A percentile compares a stretch with the other conserved stretches of the same genome.
Conservation (phyloP, 1,139 yeast species). For the Kurtzmaniella natalensis region DNA sequence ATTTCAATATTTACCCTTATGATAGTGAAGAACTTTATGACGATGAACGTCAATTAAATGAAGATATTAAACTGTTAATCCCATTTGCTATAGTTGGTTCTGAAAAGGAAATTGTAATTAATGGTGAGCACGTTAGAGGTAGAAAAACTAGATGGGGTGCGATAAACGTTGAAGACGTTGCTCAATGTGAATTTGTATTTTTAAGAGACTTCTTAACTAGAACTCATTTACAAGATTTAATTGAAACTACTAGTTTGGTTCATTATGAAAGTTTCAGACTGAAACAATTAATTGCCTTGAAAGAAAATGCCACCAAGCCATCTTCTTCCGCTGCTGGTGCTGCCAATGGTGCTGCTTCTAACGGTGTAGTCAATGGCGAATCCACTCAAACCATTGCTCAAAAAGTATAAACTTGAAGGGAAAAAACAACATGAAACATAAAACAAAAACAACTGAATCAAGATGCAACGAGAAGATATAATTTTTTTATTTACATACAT, state of each 20-base stretch:
- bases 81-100: slow-evolving; percentile 97
- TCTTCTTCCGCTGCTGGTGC: neutral
- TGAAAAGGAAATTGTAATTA: slow-evolving; percentile 67
- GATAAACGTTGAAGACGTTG: slow-evolving; percentile 86
- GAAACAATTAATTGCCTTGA: slow-evolving; percentile 88
- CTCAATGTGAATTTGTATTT: slow-evolving; percentile 92
- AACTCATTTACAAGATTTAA: slow-evolving; percentile 93
- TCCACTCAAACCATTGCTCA: too few relatives aligned
- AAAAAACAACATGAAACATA: too few relatives aligned
- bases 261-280: slow-evolving; percentile 94
- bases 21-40: slow-evolving; percentile 71
- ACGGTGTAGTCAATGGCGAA: too few relatives aligned
- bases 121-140: slow-evolving; percentile 81
- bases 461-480: too few relatives aligned
- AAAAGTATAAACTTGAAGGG: neutral
- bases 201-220: slow-evolving; percentile 91
- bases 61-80: slow-evolving; percentile 70
- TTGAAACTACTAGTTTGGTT: slow-evolving; percentile 82
- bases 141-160: slow-evolving; percentile 94
- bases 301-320: slow-evolving; percentile 68
- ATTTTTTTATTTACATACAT: too few relatives aligned
- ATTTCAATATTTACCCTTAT: slow-evolving; percentile 82
- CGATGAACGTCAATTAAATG: slow-evolving; percentile 75
- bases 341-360: neutral
- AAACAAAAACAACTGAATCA: too few relatives aligned